Conservation (phyloP, 331 rosid species). For the Malus hybrid region DNA sequence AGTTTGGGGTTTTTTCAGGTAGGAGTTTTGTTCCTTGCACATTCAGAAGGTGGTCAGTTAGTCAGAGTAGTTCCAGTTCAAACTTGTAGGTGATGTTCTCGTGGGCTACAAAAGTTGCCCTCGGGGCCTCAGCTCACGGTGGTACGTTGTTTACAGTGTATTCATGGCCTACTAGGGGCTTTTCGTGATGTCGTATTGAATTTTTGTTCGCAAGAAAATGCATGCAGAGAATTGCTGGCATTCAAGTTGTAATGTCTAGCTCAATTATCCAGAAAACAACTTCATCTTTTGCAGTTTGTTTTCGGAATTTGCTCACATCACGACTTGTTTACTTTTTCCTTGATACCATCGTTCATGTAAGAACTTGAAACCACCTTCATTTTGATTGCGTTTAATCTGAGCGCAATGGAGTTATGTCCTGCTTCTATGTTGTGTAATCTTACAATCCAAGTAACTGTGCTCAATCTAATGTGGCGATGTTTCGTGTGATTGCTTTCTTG, state of each 20-base stretch:
- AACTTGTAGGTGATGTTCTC: slow-evolving; percentile 18
- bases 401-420: not conserved
- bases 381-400: not conserved
- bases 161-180: not conserved
- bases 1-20: slow-evolving; percentile 44
- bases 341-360: not conserved
- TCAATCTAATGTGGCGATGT: not conserved
- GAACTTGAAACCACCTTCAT: not conserved
- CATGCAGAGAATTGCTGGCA: too few species aligned
- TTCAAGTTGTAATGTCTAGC: too few species aligned
- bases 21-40: slow-evolving; percentile 49
- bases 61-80: slow-evolving; percentile 25
- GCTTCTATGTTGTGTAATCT: not conserved
- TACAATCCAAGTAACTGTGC: not conserved
- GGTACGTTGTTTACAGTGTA: not conserved
- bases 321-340: not conserved
- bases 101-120: slow-evolving; percentile 5
- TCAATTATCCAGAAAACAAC: too few species aligned
- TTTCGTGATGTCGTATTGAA: not conserved
- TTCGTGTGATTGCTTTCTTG: not conserved
- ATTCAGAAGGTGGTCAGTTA: slow-evolving; percentile 50
- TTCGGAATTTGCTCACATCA: not conserved
- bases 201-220: not conserved
- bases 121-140: slow-evolving; percentile 1
- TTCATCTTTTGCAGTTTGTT: not conserved